Evolutionary conservation across 2,329 filamentous ascomycete species (phyloP).

Genomic region (Cadophora gregata): DNA sequence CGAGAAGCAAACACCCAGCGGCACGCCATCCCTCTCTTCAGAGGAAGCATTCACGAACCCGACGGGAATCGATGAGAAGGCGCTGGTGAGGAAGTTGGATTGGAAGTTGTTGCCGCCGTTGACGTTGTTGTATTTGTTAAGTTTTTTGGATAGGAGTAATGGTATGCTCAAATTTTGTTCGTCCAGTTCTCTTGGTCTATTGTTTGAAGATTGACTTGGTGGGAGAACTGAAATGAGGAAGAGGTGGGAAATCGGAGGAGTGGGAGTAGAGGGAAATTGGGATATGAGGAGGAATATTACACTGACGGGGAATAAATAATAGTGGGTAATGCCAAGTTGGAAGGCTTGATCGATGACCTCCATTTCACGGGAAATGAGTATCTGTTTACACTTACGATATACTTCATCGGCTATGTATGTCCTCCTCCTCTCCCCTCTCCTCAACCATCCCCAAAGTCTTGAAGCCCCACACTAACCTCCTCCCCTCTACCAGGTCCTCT

Average conservation of each 20-base stretch:
- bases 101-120: slow-evolving; percentile 58
- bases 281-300: too few species aligned
- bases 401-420: slow-evolving; percentile 63
- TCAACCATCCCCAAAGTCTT: background rate
- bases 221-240: background rate
- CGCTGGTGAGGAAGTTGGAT: slow-evolving; percentile 63
- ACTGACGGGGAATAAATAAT: too few species aligned
- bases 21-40: slow-evolving; percentile 16
- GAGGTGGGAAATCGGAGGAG: background rate
- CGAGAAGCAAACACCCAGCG: background rate
- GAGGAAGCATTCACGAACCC: slow-evolving; percentile 33
- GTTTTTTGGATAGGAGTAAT: slow-evolving; percentile 64
- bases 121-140: slow-evolving; percentile 60
- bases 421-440: background rate
- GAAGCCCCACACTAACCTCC: background rate
- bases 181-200: too few species aligned
- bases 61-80: slow-evolving; percentile 57
- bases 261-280: background rate
- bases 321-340: slow-evolving; percentile 65
- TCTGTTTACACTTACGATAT: slow-evolving; percentile 68
- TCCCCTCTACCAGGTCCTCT: slow-evolving; percentile 48
- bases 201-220: background rate
- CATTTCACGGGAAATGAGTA: slow-evolving; percentile 67
- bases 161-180: slow-evolving; percentile 35
- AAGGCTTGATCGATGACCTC: slow-evolving; percentile 58